Evolutionary conservation across 768 basidiomycete species (phyloP).

Genomic region (Agaricus subrufescens): DNA sequence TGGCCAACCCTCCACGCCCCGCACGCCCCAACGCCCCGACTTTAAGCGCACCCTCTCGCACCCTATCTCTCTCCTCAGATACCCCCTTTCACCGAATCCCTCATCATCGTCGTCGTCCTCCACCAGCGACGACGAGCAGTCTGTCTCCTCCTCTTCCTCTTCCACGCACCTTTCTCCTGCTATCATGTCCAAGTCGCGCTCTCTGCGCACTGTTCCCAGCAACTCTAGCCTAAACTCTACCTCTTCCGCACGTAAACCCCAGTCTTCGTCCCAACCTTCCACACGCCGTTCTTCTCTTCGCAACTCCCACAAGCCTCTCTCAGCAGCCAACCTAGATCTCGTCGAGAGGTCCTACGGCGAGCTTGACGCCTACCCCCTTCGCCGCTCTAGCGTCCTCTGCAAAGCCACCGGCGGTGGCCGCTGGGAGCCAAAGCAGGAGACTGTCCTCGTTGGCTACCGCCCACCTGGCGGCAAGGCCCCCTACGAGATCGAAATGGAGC

Average conservation of each 20-base stretch:
- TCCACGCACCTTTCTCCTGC: slow-evolving; percentile 18
- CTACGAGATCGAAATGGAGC: slow-evolving; percentile 69
- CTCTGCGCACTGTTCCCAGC: slow-evolving; percentile 27
- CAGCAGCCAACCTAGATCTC: slow-evolving; percentile 22
- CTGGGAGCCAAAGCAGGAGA: slow-evolving; percentile 64
- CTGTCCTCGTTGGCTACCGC: slow-evolving; percentile 42
- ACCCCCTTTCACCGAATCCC: slow-evolving; percentile 26
- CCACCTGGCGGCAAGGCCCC: slow-evolving; percentile 63
- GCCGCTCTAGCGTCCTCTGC: slow-evolving; percentile 61
- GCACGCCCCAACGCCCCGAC: slow-evolving; percentile 31
- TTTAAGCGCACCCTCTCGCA: slow-evolving; percentile 31
- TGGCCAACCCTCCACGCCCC: slow-evolving; percentile 44
- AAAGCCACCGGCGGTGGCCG: slow-evolving; percentile 78
- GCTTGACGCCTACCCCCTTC: slow-evolving; percentile 70
- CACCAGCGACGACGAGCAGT: slow-evolving; percentile 23
- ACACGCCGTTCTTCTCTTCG: slow-evolving; percentile 26
- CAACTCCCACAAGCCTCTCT: slow-evolving; percentile 32
- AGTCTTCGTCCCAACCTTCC: slow-evolving; percentile 7
- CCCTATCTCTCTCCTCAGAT: slow-evolving; percentile 34
- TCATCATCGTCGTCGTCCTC: slow-evolving; percentile 20
- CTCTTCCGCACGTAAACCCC: slow-evolving; percentile 28
- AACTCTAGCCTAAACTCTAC: slow-evolving; percentile 28
- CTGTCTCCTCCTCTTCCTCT: slow-evolving; percentile 24
- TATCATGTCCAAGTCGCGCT: slow-evolving; percentile 23
- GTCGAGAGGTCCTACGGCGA: slow-evolving; percentile 56